Percentiles rank a stretch among this genome's conserved stretches.
Conservation (phyloP, 352 stramenopile genomes). For the Nothophytophthora sp. region DNA sequence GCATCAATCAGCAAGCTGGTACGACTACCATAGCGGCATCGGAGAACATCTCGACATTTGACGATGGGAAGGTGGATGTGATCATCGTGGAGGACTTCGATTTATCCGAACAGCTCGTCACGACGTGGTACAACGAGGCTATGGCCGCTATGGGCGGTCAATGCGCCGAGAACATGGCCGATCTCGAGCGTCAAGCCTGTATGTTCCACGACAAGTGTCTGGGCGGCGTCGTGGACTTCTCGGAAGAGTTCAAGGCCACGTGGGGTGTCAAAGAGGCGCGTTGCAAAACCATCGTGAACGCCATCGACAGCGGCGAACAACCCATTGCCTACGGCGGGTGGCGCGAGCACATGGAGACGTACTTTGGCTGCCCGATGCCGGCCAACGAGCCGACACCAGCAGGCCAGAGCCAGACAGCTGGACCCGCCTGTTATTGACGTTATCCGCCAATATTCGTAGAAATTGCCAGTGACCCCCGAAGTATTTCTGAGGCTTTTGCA, state of each 20-base stretch:
- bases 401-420: not conserved
- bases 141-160: constrained; percentile 20
- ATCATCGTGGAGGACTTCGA: constrained; percentile 31
- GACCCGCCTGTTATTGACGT: too few species aligned
- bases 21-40: not conserved
- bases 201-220: constrained; percentile 55
- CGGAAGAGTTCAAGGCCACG: constrained; percentile 40
- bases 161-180: constrained; percentile 23
- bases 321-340: constrained; percentile 24
- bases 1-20: not conserved
- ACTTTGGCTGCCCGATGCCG: constrained; percentile 39
- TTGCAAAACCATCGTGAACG: constrained; percentile 41
- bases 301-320: constrained; percentile 27
- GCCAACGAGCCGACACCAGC: constrained; percentile 3
- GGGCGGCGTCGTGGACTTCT: constrained; percentile 35
- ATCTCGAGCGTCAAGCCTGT: constrained; percentile 51
- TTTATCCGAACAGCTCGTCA: constrained; percentile 26
- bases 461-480: too few species aligned
- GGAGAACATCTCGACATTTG: not conserved
- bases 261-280: constrained; percentile 34
- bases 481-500: too few species aligned
- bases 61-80: constrained; percentile 14
- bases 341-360: constrained; percentile 30
- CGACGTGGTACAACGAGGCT: constrained; percentile 36
- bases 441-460: too few species aligned